Conservation (phyloP, 2,329 filamentous ascomycete species). For the Dothidotthia symphoricarpi region DNA sequence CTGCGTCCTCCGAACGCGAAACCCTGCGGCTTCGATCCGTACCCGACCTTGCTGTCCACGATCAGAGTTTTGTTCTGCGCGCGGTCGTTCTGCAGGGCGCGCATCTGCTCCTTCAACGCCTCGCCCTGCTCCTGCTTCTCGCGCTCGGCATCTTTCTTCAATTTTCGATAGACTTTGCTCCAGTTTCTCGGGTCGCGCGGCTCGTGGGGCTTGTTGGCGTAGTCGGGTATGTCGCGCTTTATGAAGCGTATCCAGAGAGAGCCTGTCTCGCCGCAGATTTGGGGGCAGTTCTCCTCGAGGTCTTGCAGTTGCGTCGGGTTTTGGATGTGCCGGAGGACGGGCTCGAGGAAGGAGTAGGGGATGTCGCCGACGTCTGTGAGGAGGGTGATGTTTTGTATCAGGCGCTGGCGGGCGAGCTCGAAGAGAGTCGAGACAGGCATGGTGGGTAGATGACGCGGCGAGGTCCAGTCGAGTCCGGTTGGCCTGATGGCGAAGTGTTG, state of each 20-base stretch:
- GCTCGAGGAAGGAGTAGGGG: conserved; percentile 63
- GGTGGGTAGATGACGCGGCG: too few species aligned
- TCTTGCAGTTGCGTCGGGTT: conserved; percentile 68
- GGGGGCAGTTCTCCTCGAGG: conserved; percentile 74
- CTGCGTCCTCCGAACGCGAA: conserved; percentile 16
- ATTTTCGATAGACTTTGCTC: conserved; percentile 69
- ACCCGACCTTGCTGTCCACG: conserved; percentile 26
- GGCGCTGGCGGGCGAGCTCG: conserved; percentile 42
- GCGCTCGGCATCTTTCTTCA: conserved; percentile 43
- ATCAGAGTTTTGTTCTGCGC: conserved; percentile 34
- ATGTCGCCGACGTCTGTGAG: conserved; percentile 71
- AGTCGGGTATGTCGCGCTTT: conserved; percentile 69
- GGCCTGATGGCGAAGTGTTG: too few species aligned
- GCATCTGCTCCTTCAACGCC: conserved; percentile 33
- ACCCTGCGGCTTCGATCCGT: conserved; percentile 19
- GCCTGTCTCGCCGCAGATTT: conserved; percentile 66
- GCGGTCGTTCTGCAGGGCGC: conserved; percentile 31
- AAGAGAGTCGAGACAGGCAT: conserved; percentile 42
- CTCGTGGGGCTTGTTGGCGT: conserved; percentile 61
- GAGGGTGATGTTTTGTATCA: conserved; percentile 43
- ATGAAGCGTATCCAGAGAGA: conserved; percentile 82
- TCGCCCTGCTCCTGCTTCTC: conserved; percentile 36
- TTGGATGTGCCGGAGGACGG: conserved; percentile 69
- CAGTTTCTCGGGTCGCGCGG: conserved; percentile 67
- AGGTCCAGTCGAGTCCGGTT: too few species aligned